phyloP scores from a whole-genome alignment of 305 asterid genomes.

The Solanum hybrid region DNA sequence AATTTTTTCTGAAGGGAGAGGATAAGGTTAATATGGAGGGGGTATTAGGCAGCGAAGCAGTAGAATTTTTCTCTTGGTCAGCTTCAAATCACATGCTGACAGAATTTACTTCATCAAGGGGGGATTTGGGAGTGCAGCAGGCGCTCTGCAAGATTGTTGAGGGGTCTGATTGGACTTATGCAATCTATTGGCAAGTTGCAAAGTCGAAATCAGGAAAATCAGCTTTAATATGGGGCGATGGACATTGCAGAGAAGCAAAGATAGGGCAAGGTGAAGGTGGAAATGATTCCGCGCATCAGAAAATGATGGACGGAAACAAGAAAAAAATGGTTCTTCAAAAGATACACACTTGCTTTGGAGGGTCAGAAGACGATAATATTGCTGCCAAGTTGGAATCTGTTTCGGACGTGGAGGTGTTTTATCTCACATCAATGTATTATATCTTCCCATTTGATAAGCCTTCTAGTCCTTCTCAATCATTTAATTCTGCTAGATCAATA shows the following conservation, averaged over 20 bases:
- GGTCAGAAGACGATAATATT: slow-evolving; percentile 57
- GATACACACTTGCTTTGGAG: slow-evolving; percentile 67
- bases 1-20: slow-evolving; percentile 48
- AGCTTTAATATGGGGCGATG: slow-evolving; percentile 94
- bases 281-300: slow-evolving; percentile 10
- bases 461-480: slow-evolving; percentile 81
- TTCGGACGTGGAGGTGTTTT: slow-evolving; percentile 74
- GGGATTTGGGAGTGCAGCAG: slow-evolving; percentile 66
- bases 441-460: slow-evolving; percentile 92
- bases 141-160: slow-evolving; percentile 59
- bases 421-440: slow-evolving; percentile 73
- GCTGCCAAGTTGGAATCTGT: slow-evolving; percentile 58
- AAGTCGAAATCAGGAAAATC: slow-evolving; percentile 88
- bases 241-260: slow-evolving; percentile 52
- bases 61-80: slow-evolving; percentile 64
- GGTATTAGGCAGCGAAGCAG: slow-evolving; percentile 66
- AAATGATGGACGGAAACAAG: slow-evolving; percentile 24
- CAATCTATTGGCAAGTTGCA: slow-evolving; percentile 91
- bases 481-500: slow-evolving; percentile 70
- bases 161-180: slow-evolving; percentile 78
- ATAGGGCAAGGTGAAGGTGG: slow-evolving; percentile 23
- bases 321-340: slow-evolving; percentile 61
- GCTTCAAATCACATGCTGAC: slow-evolving; percentile 59
- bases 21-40: slow-evolving; percentile 53
- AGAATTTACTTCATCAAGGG: slow-evolving; percentile 58